phyloP scores from a whole-genome alignment of 2,329 filamentous ascomycete species.

The Microascus cirrosus region DNA sequence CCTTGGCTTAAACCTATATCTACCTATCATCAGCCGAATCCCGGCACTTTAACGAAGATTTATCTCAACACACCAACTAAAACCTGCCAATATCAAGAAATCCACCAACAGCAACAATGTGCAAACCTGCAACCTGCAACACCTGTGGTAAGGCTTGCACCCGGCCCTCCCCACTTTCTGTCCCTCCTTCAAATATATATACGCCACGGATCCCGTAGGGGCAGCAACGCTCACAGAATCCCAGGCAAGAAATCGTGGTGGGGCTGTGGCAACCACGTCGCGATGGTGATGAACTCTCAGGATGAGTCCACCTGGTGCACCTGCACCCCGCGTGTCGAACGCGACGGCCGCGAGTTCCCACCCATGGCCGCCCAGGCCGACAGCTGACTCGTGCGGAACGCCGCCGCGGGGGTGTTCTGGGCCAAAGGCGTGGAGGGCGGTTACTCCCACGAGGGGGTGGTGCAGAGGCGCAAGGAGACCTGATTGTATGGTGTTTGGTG shows the following conservation, averaged over 20 bases:
- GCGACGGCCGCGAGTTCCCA: constrained; percentile 51
- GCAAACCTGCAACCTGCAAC: constrained; percentile 50
- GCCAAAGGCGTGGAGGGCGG: constrained; percentile 15
- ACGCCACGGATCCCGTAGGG: too few relatives aligned
- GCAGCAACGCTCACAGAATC: background rate
- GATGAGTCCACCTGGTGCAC: constrained; percentile 49
- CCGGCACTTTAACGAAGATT: too few relatives aligned
- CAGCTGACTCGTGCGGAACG: constrained; percentile 22
- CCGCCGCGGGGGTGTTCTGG: constrained; percentile 17
- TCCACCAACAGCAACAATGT: constrained; percentile 34
- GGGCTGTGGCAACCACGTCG: constrained; percentile 53
- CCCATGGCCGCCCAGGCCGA: constrained; percentile 40
- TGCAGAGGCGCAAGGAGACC: constrained; percentile 12
- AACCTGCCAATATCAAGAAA: background rate
- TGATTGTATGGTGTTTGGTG: background rate
- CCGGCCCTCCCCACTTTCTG: background rate
- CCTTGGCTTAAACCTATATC: background rate
- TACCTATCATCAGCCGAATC: too few relatives aligned
- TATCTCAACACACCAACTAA: background rate
- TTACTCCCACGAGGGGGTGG: constrained; percentile 17
- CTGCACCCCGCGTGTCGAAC: constrained; percentile 52
- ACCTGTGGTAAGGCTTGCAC: constrained; percentile 45
- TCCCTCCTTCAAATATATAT: too few relatives aligned
- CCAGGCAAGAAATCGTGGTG: constrained; percentile 51
- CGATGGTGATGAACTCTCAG: constrained; percentile 49